A percentile compares a stretch with the other conserved stretches of the same genome.
Conservation (phyloP, 148 eudicot species). For the Chenopodium formosanum region DNA sequence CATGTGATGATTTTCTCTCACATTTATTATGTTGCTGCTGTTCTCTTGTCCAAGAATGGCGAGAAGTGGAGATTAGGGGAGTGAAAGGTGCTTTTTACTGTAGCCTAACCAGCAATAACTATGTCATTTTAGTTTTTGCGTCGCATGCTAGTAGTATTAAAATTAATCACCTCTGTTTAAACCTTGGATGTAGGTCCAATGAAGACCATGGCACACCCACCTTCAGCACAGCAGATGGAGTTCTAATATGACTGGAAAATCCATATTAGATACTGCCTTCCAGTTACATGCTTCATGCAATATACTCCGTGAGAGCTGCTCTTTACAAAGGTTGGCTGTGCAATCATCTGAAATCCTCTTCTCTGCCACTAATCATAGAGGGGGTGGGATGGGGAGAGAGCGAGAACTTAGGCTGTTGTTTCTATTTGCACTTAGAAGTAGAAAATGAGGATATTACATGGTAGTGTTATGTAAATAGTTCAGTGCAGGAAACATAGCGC, state of each 20-base stretch:
- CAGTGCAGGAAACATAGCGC: not conserved
- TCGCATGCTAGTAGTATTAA: not conserved
- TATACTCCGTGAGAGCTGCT: not conserved
- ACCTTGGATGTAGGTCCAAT: conserved; percentile 23
- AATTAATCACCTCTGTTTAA: not conserved
- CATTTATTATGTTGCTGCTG: conserved; percentile 97
- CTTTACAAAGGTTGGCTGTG: not conserved
- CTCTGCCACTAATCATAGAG: not conserved
- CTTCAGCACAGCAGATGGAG: conserved; percentile 36
- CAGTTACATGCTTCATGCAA: not conserved
- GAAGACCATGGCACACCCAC: conserved; percentile 30
- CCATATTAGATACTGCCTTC: not conserved
- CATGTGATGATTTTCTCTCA: conserved; percentile 82
- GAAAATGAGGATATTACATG: not conserved
- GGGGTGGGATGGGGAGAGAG: no score
- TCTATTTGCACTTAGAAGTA: not conserved
- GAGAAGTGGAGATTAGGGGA: conserved; percentile 88
- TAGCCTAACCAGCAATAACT: not conserved
- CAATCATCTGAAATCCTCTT: no score
- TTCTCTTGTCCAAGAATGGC: conserved; percentile 97
- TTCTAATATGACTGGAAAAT: not conserved
- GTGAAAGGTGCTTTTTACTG: conserved; percentile 25
- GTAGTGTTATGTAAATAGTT: not conserved
- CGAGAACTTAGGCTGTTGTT: not conserved
- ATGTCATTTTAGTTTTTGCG: not conserved